Evolutionary conservation across 2,329 filamentous ascomycete genomes (phyloP), one percentile per base, ranked within the genome.

Genomic region (Huntiella abstrusa): DNA sequence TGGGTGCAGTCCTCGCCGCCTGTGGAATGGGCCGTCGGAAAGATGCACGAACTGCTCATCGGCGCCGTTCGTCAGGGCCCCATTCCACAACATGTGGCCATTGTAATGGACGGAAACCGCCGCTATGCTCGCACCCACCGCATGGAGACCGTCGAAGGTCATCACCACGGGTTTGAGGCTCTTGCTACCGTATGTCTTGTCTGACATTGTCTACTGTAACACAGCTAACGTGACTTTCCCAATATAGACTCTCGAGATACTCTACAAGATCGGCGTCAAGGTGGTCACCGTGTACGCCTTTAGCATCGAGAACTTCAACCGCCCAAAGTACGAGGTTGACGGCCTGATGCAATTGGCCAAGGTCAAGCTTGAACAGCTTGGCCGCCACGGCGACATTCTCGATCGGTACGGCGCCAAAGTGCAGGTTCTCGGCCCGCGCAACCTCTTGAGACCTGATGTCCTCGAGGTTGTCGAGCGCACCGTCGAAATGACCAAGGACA

Each of bases 241-340:
- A 5, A n/a, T 3, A 15, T 44, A 83, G 81, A 85, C 96, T 45
- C 77, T 98, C 50, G 91, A 98, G 63, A 83, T 98, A 47, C 96
- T 91, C 70, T 98, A 96, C 69, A 95, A 94, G 60, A 86, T 83
- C 49, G 91, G 91, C 46, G 88, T 98, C 52, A 88, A 91, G 61
- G 85, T 93, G 6, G 88, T 98, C 35, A 96, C 91, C 3, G 86
- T 98, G 52, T 98, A 96, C 61, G 91, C 91, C 12, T 98, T 98
- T 64, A 94, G 85, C 58, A 95, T 98, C 57, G 91, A 98, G 64
- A 98, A 98, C 66, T 98, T 94, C 68, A 94, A 96, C 61, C 78
- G 91, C 4, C 88, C 86, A 16, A 87, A 91, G 62, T 91, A 92
- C 62, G 91, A 98, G 61, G 91, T 98, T 6, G 86, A 95, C 58